Evolutionary conservation across 164 flowering plant species (phyloP), one percentile per base, ranked within the genome.

Genomic region (Sedum album): DNA sequence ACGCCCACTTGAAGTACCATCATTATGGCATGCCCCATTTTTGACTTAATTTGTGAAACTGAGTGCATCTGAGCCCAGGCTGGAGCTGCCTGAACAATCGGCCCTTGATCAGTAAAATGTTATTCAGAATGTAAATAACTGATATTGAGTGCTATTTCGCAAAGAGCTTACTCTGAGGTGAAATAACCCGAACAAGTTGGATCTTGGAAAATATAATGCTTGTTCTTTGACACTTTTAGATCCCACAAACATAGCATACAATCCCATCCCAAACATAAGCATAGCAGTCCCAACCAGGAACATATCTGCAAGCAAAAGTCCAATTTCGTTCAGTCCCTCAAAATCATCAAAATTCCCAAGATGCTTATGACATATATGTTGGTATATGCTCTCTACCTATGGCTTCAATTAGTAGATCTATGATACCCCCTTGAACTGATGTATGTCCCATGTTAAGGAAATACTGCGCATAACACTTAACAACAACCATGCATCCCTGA

Each of bases 1-100:
- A 90, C 75, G 53, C 90, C 96, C 15, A 84, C 96, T 70, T 90
- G 98, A 61, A 93, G 88, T 68, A 93, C 77, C 89, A 88, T 79
- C 71, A 84, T 73, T 73, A 93, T 73, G 0, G 96, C 90, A 66
- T 88, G 92, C 71, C 96, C 96, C 0, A 93, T 78, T 73, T 72
- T 81, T n/a, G 86, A 76, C 75, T 90, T 90, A 9, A 90, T 91
- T 71, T 85, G 75, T 5, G 84, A 70, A 33, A 87, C 71, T 14
- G 90, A 85, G 5, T 77, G 66, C 80, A 82, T 81, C 23, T 80
- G 79, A 0, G 75, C 65, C 93, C 88, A 85, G 63, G 78, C 28
- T n/a, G 91, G 96, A 25, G 74, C 67, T 20, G 72, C 67, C 96
- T 92, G 92, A 31, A 31, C 1, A 9, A 8, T 41, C 11, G 1